phyloP scores from a whole-genome alignment of 495 filamentous ascomycete genomes.

The Aspergillus nidulans region DNA sequence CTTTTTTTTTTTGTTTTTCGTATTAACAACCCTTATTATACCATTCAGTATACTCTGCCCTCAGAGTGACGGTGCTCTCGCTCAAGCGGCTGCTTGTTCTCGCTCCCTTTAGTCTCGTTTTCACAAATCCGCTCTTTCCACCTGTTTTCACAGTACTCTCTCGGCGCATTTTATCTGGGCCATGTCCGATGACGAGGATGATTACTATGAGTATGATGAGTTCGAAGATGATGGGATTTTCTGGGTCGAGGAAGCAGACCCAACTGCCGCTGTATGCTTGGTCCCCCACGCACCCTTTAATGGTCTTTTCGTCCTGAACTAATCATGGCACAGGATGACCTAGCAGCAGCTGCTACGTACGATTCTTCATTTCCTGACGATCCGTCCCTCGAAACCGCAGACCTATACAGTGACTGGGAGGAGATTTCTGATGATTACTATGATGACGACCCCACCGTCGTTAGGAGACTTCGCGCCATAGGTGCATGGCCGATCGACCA shows the following conservation, averaged over 20 bases:
- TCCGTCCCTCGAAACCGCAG: constrained; percentile 36
- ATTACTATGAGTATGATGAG: constrained; percentile 43
- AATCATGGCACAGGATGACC: constrained; percentile 40
- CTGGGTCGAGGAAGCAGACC: constrained; percentile 39
- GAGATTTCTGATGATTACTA: constrained; percentile 49
- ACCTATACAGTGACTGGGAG: constrained; percentile 48
- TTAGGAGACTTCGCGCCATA: constrained; percentile 17
- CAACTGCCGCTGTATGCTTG: constrained; percentile 39
- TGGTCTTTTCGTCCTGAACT: background rate
- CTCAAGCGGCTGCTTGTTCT: background rate
- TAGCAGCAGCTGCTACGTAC: constrained; percentile 41
- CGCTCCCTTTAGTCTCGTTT: background rate
- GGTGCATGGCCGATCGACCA: constrained; percentile 6
- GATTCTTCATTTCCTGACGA: constrained; percentile 41
- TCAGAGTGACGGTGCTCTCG: constrained; percentile 3
- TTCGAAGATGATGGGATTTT: constrained; percentile 41
- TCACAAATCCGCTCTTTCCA: background rate
- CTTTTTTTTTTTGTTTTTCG: too few species aligned
- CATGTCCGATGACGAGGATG: constrained; percentile 51
- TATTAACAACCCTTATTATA: background rate
- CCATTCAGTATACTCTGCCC: background rate
- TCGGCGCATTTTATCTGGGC: constrained; percentile 2
- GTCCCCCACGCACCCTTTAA: background rate
- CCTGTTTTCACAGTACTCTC: background rate
- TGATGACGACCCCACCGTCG: constrained; percentile 40